Evolutionary conservation across 352 stramenopile species (phyloP).

Genomic region (Peronospora belbahrii): DNA sequence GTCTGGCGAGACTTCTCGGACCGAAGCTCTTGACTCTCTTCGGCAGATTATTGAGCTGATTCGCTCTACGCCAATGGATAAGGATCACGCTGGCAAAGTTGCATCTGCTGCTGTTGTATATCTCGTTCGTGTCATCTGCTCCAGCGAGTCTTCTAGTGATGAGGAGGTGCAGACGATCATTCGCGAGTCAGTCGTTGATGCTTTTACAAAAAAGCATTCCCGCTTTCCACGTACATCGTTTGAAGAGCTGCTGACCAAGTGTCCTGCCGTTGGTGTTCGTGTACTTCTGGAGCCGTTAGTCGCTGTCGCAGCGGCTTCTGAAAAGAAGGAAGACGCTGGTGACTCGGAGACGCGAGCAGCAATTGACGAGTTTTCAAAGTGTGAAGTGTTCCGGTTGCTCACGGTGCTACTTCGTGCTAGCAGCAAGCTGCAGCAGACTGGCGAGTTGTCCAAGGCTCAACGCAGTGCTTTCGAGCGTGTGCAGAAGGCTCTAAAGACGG

Average conservation of each 20-base stretch:
- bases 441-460: constrained; percentile 21
- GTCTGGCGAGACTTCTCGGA: constrained; percentile 9
- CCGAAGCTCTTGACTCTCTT: constrained; percentile 29
- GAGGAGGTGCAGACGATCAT: constrained; percentile 31
- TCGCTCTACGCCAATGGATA: constrained; percentile 43
- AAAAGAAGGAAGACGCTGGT: constrained; percentile 23
- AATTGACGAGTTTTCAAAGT: constrained; percentile 69
- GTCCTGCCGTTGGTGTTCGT: constrained; percentile 39
- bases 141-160: constrained; percentile 7
- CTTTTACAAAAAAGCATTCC: constrained; percentile 81
- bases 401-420: constrained; percentile 42
- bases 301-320: constrained; percentile 32
- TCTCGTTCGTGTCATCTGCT: constrained; percentile 45
- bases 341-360: constrained; percentile 17
- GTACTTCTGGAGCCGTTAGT: constrained; percentile 50
- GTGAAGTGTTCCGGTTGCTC: constrained; percentile 69
- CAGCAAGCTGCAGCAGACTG: constrained; percentile 19
- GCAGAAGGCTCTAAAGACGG: constrained; percentile 31
- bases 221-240: constrained; percentile 64
- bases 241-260: constrained; percentile 57
- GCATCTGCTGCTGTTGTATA: constrained; percentile 52
- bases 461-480: constrained; percentile 27
- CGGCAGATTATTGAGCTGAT: constrained; percentile 36
- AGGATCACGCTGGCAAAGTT: constrained; percentile 54
- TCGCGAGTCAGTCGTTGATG: constrained; percentile 28